These are phyloP conservation scores for Articulospora tetracladia DNA, from an alignment of 495 filamentous ascomycete species.

Conservation along the genomic window DNA sequence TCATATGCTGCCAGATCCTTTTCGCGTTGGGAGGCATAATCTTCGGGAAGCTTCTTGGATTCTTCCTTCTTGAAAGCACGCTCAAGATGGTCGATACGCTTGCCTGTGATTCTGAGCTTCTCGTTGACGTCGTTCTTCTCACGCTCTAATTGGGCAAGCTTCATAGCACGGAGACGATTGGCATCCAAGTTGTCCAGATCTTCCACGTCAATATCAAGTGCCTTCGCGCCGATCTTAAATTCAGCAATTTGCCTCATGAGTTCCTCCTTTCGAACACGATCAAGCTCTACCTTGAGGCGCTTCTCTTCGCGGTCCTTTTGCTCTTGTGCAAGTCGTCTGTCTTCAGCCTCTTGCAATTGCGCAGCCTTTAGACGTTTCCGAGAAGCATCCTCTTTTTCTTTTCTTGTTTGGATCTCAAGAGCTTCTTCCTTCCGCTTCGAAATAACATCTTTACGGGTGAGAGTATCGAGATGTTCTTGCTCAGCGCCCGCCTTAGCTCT, in stretches of 20 bases:
- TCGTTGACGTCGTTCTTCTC: slow-evolving; percentile 95
- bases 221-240: slow-evolving; percentile 74
- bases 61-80: slow-evolving; percentile 95
- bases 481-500: slow-evolving; percentile 83
- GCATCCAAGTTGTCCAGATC: slow-evolving; percentile 78
- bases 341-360: slow-evolving; percentile 82
- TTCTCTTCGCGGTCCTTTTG: slow-evolving; percentile 86
- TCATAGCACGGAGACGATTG: slow-evolving; percentile 85
- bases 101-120: slow-evolving; percentile 83
- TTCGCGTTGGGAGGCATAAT: slow-evolving; percentile 82
- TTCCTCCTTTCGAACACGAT: slow-evolving; percentile 88
- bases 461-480: slow-evolving; percentile 83
- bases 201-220: slow-evolving; percentile 76
- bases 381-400: slow-evolving; percentile 88
- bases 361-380: slow-evolving; percentile 79
- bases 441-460: slow-evolving; percentile 85
- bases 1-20: slow-evolving; percentile 79
- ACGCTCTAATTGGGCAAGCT: slow-evolving; percentile 90
- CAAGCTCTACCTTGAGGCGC: slow-evolving; percentile 83
- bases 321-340: slow-evolving; percentile 81
- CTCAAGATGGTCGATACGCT: slow-evolving; percentile 96
- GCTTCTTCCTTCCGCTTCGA: slow-evolving; percentile 95
- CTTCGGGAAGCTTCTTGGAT: slow-evolving; percentile 80
- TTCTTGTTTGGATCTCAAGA: slow-evolving; percentile 74
- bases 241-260: slow-evolving; percentile 94